Conservation (phyloP, 169 alveolate species). For the Plasmodium adleri region DNA sequence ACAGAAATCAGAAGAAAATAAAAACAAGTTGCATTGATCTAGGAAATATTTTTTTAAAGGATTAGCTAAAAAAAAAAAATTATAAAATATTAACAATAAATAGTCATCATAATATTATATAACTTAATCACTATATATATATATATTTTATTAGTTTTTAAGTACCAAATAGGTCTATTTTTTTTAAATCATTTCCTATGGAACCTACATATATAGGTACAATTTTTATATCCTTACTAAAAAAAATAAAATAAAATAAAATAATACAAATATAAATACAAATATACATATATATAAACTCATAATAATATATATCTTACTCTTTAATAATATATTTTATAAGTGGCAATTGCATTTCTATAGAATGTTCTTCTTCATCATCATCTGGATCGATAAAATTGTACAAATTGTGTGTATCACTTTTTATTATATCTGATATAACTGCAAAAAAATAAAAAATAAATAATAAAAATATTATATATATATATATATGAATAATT, state of each 20-base stretch:
- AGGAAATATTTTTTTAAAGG: slow-evolving; percentile 88
- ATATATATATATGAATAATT: slow-evolving; percentile 7
- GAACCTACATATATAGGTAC: slow-evolving; percentile 70
- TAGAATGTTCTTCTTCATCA: slow-evolving; percentile 92
- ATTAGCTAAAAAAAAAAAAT: slow-evolving; percentile 80
- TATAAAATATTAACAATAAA: slow-evolving; percentile 84
- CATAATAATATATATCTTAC: slow-evolving; percentile 19
- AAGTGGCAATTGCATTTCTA: slow-evolving; percentile 93
- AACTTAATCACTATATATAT: not conserved
- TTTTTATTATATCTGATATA: slow-evolving; percentile 46
- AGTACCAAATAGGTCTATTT: slow-evolving; percentile 26
- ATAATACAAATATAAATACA: not conserved
- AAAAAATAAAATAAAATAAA: not conserved
- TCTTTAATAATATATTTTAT: slow-evolving; percentile 86
- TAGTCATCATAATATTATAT: slow-evolving; percentile 89
- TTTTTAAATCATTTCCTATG: slow-evolving; percentile 59
- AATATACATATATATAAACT: not conserved
- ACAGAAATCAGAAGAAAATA: slow-evolving; percentile 94
- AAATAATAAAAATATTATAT: not conserved
- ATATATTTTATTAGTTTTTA: not conserved
- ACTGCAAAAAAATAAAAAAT: not conserved
- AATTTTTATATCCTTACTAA: slow-evolving; percentile 60
- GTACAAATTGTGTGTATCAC: slow-evolving; percentile 24
- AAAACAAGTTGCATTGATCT: slow-evolving; percentile 86
- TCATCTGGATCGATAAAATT: slow-evolving; percentile 36